phyloP scores from a whole-genome alignment of 108 stramenopile genomes.

The Conticribra weissflogii region DNA sequence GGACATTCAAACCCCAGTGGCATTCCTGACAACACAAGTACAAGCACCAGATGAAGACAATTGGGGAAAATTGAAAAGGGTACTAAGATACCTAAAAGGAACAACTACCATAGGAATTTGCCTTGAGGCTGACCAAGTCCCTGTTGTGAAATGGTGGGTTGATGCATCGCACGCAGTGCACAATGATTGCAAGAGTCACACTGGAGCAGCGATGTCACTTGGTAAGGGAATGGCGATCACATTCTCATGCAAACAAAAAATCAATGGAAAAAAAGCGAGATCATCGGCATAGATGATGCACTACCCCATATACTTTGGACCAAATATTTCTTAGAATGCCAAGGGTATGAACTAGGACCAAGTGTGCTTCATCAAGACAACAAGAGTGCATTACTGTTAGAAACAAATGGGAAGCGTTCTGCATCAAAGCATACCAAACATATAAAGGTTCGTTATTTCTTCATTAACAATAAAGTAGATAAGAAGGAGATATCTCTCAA shows the following conservation, averaged over 20 bases:
- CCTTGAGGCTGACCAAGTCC: neutral
- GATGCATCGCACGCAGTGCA: conserved; percentile 55
- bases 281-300: conserved; percentile 26
- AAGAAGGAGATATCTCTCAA: conserved; percentile 25
- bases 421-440: conserved; percentile 32
- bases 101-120: neutral
- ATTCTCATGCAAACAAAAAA: conserved; percentile 50
- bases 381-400: conserved; percentile 50
- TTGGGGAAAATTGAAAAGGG: neutral
- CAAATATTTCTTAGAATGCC: conserved; percentile 45
- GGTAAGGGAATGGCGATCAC: conserved; percentile 1
- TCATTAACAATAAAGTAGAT: conserved; percentile 38
- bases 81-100: conserved; percentile 4
- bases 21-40: conserved; percentile 14
- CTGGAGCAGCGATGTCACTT: conserved; percentile 10
- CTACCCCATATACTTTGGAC: conserved; percentile 51
- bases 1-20: neutral
- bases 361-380: conserved; percentile 59
- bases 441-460: conserved; percentile 58
- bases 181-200: conserved; percentile 12
- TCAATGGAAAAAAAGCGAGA: conserved; percentile 42
- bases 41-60: conserved; percentile 9
- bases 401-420: conserved; percentile 47
- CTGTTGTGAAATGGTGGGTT: conserved; percentile 45
- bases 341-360: conserved; percentile 41